A percentile compares a stretch with the other conserved stretches of the same genome.
phyloP scores from a whole-genome alignment of 139 green algal species.

The Parachlorella kessleri region DNA sequence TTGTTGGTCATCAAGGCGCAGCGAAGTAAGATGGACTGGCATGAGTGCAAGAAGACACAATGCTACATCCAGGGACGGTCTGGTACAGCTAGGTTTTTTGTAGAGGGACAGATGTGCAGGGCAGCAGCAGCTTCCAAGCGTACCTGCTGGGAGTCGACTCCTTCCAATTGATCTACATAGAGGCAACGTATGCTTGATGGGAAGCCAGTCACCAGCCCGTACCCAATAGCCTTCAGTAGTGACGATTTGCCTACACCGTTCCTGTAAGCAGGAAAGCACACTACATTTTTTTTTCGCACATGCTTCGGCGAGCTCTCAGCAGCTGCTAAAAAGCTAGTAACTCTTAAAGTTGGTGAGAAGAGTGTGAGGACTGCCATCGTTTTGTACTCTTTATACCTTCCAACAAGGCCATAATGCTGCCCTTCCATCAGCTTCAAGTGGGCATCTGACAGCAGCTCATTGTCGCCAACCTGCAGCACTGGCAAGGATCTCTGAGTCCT shows the following conservation, averaged over 20 bases:
- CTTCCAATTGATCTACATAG: conserved; percentile 47
- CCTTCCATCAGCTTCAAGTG: conserved; percentile 29
- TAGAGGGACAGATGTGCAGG: too few relatives aligned
- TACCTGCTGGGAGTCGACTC: conserved; percentile 7
- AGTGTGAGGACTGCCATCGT: not conserved
- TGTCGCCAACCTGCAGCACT: conserved; percentile 2
- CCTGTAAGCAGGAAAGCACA: conserved; percentile 1
- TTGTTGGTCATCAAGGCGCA: too few relatives aligned
- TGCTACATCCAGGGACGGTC: too few relatives aligned
- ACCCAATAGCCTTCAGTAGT: conserved; percentile 46
- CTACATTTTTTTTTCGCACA: too few relatives aligned
- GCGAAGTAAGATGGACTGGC: too few relatives aligned
- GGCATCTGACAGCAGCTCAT: conserved; percentile 25
- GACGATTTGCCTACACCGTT: conserved; percentile 58
- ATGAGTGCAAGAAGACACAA: too few relatives aligned
- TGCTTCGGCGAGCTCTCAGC: too few relatives aligned
- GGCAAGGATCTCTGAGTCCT: too few relatives aligned
- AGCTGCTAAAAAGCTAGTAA: too few relatives aligned
- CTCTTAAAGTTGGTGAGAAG: not conserved
- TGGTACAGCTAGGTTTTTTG: too few relatives aligned
- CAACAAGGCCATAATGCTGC: conserved; percentile 40
- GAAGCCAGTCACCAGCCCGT: conserved; percentile 29
- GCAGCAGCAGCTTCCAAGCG: too few relatives aligned
- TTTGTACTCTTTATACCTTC: not conserved
- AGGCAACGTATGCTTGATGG: conserved; percentile 21